Base-by-base conservation (phyloP, 345 rosid genomes). In the Durio zibethinus region DNA sequence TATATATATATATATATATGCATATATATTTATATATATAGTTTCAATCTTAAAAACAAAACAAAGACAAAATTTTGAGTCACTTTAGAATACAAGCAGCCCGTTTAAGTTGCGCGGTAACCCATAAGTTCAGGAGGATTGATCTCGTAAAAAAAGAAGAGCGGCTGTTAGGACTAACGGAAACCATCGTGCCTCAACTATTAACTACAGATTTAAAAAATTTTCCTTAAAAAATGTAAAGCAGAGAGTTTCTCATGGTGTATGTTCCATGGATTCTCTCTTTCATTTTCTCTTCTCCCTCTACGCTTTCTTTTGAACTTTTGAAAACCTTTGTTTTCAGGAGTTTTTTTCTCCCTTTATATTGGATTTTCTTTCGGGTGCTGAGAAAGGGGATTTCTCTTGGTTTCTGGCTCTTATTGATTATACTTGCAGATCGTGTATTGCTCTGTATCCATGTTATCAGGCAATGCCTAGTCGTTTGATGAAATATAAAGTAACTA, bases 21-120 rank as follows among this genome's bases (percentile, higher is more conserved):
- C n/a, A n/a, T n/a, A n/a, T n/a, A n/a, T n/a, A n/a, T n/a, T n/a
- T n/a, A n/a, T n/a, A n/a, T n/a, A n/a, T n/a, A n/a, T n/a, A n/a
- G n/a, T n/a, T n/a, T n/a, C n/a, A n/a, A n/a, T n/a, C n/a, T n/a
- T n/a, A n/a, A n/a, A n/a, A n/a, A n/a, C n/a, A n/a, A n/a, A n/a
- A n/a, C n/a, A n/a, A n/a, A n/a, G n/a, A n/a, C n/a, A n/a, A n/a
- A n/a, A n/a, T n/a, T n/a, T n/a, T n/a, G n/a, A 33, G 16, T 2
- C 63, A 57, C 2, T 25, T 57, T 10, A 11, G 33, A 12, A 57
- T 2, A 5, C 38, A 15, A 10, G 21, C 14, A 29, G 12, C 56
- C 52, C 70, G 2, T 75, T 9, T 61, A 29, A 10, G 76, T 80
- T 91, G 86, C 85, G 89, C 89, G 92, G 92, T 84, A 87, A 87